Evolutionary conservation across 2,329 filamentous ascomycete genomes (phyloP).

Genomic region (Lojkania enalia): DNA sequence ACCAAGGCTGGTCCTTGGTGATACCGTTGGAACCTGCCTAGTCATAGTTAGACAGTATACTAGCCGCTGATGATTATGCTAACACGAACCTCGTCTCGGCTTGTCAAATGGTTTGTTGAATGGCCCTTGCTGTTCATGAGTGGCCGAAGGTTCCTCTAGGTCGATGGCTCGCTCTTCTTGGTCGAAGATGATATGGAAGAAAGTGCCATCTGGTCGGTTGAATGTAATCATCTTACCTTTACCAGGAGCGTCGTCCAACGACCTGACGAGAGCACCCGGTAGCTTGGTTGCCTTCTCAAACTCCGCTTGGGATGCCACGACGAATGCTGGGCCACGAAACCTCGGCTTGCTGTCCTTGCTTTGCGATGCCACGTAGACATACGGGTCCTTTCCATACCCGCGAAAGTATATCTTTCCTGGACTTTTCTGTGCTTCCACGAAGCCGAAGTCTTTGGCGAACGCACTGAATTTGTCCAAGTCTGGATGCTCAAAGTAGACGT

Average conservation of each 20-base stretch:
- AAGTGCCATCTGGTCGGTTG: constrained; percentile 51
- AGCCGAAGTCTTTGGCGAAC: constrained; percentile 10
- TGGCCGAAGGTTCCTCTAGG: background rate
- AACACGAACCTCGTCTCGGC: too few species aligned
- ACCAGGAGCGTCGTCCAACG: constrained; percentile 52
- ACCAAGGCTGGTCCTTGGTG: constrained; percentile 47
- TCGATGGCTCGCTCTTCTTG: constrained; percentile 44
- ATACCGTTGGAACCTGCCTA: constrained; percentile 48
- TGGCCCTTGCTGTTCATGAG: constrained; percentile 44
- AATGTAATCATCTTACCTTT: constrained; percentile 52
- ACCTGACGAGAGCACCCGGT: constrained; percentile 53
- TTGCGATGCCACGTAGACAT: constrained; percentile 53
- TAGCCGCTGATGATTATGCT: too few species aligned
- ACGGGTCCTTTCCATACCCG: constrained; percentile 61
- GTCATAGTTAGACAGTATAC: constrained; percentile 42
- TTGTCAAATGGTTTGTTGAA: too few species aligned
- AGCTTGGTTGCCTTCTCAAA: constrained; percentile 45
- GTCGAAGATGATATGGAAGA: constrained; percentile 58
- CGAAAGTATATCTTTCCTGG: constrained; percentile 54
- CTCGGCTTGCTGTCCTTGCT: constrained; percentile 48
- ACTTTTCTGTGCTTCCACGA: background rate
- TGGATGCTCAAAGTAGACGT: too few species aligned
- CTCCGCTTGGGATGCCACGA: constrained; percentile 58
- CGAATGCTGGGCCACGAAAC: constrained; percentile 59
- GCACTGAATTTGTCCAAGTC: constrained; percentile 5